Conservation (phyloP, 1,284 basidiomycete species). For the Pseudozyma sp. region DNA sequence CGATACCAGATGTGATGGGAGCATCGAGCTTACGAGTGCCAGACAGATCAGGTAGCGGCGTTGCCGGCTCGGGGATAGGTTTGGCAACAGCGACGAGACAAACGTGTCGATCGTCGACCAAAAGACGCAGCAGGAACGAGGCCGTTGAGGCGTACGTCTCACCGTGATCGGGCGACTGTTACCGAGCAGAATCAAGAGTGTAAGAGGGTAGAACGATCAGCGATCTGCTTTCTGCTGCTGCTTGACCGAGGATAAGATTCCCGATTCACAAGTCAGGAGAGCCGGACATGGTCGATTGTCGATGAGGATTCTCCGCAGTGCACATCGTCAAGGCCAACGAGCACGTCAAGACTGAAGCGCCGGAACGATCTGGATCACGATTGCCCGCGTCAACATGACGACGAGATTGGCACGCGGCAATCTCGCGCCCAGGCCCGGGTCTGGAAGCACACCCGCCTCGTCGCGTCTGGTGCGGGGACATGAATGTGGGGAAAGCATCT, state of each 20-base stretch:
- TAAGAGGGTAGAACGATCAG: background rate
- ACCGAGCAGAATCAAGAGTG: background rate
- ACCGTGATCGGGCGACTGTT: conserved; percentile 47
- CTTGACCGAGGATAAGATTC: background rate
- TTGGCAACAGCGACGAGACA: conserved; percentile 62
- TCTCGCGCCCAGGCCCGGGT: no score
- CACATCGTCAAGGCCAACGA: no score
- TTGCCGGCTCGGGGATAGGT: conserved; percentile 54
- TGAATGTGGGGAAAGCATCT: no score
- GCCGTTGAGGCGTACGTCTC: conserved; percentile 61
- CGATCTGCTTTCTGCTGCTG: background rate
- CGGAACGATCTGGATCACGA: no score
- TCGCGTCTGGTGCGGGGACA: no score
- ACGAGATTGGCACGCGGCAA: no score
- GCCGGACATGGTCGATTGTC: no score
- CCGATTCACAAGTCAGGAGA: background rate
- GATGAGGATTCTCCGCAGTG: no score
- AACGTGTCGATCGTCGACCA: conserved; percentile 63
- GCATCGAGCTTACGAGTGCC: background rate
- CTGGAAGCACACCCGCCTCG: no score
- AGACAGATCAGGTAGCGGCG: conserved; percentile 20
- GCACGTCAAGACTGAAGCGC: no score
- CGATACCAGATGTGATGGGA: background rate
- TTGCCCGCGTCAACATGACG: no score
- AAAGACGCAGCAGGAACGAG: conserved; percentile 58